These are phyloP conservation scores for Silene noctiflora DNA, from an alignment of 179 eudicot genomes.

Conservation along the genomic window DNA sequence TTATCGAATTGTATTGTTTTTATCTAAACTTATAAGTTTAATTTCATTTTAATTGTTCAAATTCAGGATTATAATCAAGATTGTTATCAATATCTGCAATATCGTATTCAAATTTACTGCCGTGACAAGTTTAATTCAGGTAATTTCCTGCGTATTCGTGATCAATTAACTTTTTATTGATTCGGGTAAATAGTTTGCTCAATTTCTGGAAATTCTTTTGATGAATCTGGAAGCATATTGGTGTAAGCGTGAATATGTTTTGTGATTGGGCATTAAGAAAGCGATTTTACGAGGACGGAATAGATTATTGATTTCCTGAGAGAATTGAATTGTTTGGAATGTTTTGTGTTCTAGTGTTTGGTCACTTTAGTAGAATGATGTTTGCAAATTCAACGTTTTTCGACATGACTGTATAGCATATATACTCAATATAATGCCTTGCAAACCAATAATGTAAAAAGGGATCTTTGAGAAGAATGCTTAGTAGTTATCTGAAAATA, in stretches of 20 bases:
- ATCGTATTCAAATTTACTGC: background rate
- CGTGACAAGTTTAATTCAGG: background rate
- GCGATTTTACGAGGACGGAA: background rate
- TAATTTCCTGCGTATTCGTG: background rate
- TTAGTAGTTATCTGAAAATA: background rate
- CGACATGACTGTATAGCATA: background rate
- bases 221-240: background rate
- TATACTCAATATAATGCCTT: background rate
- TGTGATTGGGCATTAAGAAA: background rate
- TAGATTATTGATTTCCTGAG: background rate
- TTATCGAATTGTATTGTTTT: background rate
- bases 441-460: background rate
- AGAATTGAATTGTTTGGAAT: background rate
- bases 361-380: background rate
- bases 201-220: background rate
- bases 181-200: background rate
- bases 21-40: background rate
- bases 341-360: background rate
- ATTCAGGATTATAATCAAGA: background rate
- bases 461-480: background rate
- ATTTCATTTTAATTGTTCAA: background rate
- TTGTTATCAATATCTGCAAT: background rate
- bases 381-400: background rate
- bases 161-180: conserved; percentile 1
- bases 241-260: background rate